Evolutionary conservation across 1,284 basidiomycete genomes (phyloP).

Genomic region (Rhizoctonia solani): DNA sequence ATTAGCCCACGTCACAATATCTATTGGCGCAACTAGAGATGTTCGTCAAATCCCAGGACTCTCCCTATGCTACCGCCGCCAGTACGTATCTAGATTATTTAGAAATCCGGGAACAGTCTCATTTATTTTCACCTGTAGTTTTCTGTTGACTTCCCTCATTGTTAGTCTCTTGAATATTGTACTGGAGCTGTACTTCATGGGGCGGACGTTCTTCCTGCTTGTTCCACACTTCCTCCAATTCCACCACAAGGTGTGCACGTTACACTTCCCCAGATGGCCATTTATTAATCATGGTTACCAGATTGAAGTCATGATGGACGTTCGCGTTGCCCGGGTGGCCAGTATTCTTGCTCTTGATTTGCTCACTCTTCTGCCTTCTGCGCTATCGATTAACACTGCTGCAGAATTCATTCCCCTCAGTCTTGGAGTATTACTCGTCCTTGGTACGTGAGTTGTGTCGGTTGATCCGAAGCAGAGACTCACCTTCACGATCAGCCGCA

Average conservation of each 20-base stretch:
- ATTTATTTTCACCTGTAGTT: slow-evolving; percentile 44
- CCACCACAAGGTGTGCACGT: slow-evolving; percentile 41
- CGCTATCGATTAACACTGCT: slow-evolving; percentile 48
- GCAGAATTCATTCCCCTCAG: slow-evolving; percentile 56
- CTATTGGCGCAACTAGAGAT: slow-evolving; percentile 5
- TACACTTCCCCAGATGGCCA: slow-evolving; percentile 47
- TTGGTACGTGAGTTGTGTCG: slow-evolving; percentile 41
- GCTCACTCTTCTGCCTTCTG: slow-evolving; percentile 52
- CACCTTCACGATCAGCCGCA: slow-evolving; percentile 30
- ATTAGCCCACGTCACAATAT: slow-evolving; percentile 32
- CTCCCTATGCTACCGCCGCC: slow-evolving; percentile 49
- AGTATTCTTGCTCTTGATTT: slow-evolving; percentile 49
- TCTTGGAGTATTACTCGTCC: slow-evolving; percentile 54
- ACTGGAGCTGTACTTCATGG: slow-evolving; percentile 52
- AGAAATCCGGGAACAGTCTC: slow-evolving; percentile 6
- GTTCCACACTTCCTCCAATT: slow-evolving; percentile 43
- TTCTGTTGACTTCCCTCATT: slow-evolving; percentile 51
- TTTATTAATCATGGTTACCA: slow-evolving; percentile 41
- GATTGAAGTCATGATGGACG: slow-evolving; percentile 30
- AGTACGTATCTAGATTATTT: slow-evolving; percentile 45
- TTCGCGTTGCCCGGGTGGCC: slow-evolving; percentile 33
- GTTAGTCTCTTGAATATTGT: slow-evolving; percentile 51
- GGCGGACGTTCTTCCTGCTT: slow-evolving; percentile 48
- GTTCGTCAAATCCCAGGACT: slow-evolving; percentile 37
- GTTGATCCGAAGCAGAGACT: neutral